These are phyloP conservation scores for Psilocybe sp. DNA, from an alignment of 768 basidiomycete species.

Conservation along the genomic window DNA sequence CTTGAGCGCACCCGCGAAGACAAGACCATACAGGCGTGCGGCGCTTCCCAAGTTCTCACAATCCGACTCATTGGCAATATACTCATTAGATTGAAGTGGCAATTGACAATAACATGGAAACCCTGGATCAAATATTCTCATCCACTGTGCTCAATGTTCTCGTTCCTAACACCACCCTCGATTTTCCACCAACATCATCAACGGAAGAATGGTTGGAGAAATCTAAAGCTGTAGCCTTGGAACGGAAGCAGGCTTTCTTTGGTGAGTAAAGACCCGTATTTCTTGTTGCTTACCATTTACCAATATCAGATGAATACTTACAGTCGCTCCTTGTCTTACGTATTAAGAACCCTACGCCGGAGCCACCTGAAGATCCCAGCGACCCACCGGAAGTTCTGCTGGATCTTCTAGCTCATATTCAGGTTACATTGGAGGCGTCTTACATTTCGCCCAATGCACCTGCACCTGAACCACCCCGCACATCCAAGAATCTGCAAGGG, in stretches of 20 bases:
- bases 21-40: too few relatives aligned
- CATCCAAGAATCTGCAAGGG: slow-evolving; percentile 2
- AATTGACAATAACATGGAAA: slow-evolving; percentile 8
- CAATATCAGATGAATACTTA: slow-evolving; percentile 52
- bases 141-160: slow-evolving; percentile 57
- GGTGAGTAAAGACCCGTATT: slow-evolving; percentile 41
- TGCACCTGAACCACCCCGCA: slow-evolving; percentile 11
- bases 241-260: slow-evolving; percentile 71
- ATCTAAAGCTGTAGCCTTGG: slow-evolving; percentile 38
- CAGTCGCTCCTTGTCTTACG: slow-evolving; percentile 46
- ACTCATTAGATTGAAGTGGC: too few relatives aligned
- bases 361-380: slow-evolving; percentile 30
- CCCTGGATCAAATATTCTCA: slow-evolving; percentile 63
- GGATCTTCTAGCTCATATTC: slow-evolving; percentile 63
- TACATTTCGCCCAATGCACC: slow-evolving; percentile 61
- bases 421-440: slow-evolving; percentile 78
- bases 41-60: too few relatives aligned
- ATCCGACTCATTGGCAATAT: too few relatives aligned
- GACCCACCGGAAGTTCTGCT: slow-evolving; percentile 48
- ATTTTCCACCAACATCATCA: slow-evolving; percentile 47
- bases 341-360: slow-evolving; percentile 56
- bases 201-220: slow-evolving; percentile 56
- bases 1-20: too few relatives aligned
- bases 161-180: slow-evolving; percentile 62
- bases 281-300: slow-evolving; percentile 18